Evolutionary conservation across 352 stramenopile genomes (phyloP).

Genomic region (Phytophthora palmivora): DNA sequence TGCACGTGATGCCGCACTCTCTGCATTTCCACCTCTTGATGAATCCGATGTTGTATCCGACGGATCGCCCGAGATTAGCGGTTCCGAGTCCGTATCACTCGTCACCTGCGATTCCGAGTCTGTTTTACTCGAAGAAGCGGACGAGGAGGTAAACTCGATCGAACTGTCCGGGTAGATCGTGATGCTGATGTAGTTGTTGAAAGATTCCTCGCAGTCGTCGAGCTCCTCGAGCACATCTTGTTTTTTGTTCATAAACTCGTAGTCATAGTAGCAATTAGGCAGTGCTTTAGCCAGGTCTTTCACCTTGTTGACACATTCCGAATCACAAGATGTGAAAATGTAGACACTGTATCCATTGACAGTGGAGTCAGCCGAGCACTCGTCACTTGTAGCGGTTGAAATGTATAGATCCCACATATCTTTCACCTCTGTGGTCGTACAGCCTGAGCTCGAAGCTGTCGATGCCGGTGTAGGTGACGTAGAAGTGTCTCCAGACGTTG

Average conservation of each 20-base stretch:
- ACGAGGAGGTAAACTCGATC: conserved; percentile 4
- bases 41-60: conserved; percentile 16
- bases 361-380: conserved; percentile 34
- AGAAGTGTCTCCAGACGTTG: too few relatives aligned
- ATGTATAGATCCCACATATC: conserved; percentile 31
- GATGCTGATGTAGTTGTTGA: conserved; percentile 16
- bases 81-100: too few relatives aligned
- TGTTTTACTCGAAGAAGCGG: conserved; percentile 4
- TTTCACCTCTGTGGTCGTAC: conserved; percentile 20
- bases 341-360: conserved; percentile 35
- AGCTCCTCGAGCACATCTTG: conserved; percentile 25
- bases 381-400: conserved; percentile 28
- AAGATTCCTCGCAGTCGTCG: conserved; percentile 10
- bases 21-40: conserved; percentile 3
- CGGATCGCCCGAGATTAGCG: neutral
- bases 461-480: conserved; percentile 17
- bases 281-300: conserved; percentile 26
- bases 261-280: conserved; percentile 47
- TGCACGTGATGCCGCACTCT: neutral
- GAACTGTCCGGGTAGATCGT: conserved; percentile 17
- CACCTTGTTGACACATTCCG: conserved; percentile 25
- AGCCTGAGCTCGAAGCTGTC: conserved; percentile 22
- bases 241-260: conserved; percentile 47
- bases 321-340: conserved; percentile 41
- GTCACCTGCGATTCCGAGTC: too few relatives aligned